Evolutionary conservation across 345 rosid species (phyloP).

Genomic region (Corchorus olitorius): DNA sequence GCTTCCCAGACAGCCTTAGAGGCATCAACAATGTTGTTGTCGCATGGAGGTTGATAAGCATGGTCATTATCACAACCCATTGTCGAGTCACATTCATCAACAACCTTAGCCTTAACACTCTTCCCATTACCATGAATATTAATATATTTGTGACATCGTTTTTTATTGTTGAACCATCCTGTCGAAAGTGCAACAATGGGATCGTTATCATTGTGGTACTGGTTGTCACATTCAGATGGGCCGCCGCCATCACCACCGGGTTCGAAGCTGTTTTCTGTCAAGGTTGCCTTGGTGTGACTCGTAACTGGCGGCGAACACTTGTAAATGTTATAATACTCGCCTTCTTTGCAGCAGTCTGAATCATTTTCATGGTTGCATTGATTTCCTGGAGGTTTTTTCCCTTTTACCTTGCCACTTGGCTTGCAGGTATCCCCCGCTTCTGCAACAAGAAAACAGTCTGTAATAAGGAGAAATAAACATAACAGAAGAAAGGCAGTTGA

Average conservation of each 20-base stretch:
- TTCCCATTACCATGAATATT: background rate
- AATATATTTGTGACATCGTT: background rate
- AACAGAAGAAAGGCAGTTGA: background rate
- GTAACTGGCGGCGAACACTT: conserved; percentile 29
- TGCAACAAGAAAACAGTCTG: conserved; percentile 5
- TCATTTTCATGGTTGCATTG: conserved; percentile 13
- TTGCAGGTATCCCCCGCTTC: conserved; percentile 1
- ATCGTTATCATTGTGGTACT: conserved; percentile 8
- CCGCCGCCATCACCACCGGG: conserved; percentile 24
- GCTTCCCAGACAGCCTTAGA: background rate
- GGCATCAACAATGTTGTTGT: background rate
- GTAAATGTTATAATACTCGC: conserved; percentile 20
- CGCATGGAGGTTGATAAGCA: background rate
- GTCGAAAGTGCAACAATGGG: conserved; percentile 35
- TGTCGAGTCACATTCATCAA: background rate
- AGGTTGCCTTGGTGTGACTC: conserved; percentile 22
- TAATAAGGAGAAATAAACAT: conserved; percentile 7
- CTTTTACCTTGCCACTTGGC: conserved; percentile 28
- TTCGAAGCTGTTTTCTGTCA: background rate
- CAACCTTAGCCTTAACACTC: background rate
- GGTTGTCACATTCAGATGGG: conserved; percentile 29
- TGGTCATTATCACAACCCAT: background rate
- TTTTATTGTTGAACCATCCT: conserved; percentile 25
- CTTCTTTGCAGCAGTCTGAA: conserved; percentile 23
- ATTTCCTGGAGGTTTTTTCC: conserved; percentile 17